Base-by-base conservation (phyloP, 768 basidiomycete species). In the Mrakia blollopis region DNA sequence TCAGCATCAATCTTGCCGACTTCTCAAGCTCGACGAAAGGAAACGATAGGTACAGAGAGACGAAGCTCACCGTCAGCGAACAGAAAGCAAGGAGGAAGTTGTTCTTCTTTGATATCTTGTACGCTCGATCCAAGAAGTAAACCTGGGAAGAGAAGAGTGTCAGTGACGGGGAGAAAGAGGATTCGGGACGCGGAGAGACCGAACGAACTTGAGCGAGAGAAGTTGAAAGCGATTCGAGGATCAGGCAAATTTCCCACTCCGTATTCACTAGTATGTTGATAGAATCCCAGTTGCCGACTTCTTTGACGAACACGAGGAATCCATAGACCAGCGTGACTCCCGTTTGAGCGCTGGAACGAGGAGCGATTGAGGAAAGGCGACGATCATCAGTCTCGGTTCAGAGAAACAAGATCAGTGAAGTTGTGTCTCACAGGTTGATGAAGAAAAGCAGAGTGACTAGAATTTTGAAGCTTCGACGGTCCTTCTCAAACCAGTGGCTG, bases 71-170 rank as follows among this genome's bases (percentile, higher is more conserved):
- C 2, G 63, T 35, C 32, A 65, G 14, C 5, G 63, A 65, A 18
- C 63, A 65, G 32, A 65, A 65, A 1, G 16, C 63, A 0, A 65
- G 63, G 1, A 65, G 32, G 32, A 7, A 32, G 35, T 65, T 65
- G 63, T 65, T 65, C 21, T 35, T 65, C 35, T 65, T 65, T 11
- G 63, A 65, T 16, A 65, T 65, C 32, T 65, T 65, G 63, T 65
- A 65, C 2, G 63, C 63, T 11, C 63, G 28, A 37, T 65, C 63
- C 16, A 65, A 16, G 32, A 65, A 65, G 63, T 65, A 65, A 2
- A 37, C 32, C 63, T 65, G 18, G 61, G 5, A 35, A 63, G 44
- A 14, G 44, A 14, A 14, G 14, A 47, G 6, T 14, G 44, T 44
- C 44, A 44, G 44, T 11, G n/a, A 41, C 11, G 11, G 39, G 11